Evolutionary conservation across 805 yeast genomes (phyloP).

Genomic region (Candida chilensis): DNA sequence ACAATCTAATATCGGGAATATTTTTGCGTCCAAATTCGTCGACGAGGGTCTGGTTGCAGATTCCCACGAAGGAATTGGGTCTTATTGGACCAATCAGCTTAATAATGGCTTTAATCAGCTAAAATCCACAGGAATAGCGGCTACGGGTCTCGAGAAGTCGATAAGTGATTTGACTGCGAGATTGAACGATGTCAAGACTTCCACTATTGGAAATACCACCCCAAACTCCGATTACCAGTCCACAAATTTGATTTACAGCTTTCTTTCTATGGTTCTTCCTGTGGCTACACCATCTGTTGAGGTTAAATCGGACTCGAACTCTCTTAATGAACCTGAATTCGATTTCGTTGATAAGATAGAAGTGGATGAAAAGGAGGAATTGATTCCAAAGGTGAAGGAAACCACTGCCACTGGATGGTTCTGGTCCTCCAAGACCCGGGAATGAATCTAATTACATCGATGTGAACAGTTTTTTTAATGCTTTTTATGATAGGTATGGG

Average conservation of each 20-base stretch:
- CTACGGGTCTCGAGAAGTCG: too few relatives aligned
- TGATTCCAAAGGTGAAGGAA: constrained; percentile 5
- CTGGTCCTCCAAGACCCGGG: too few relatives aligned
- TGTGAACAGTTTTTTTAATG: too few relatives aligned
- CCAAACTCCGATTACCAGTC: background rate
- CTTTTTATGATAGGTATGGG: too few relatives aligned
- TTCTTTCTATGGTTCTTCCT: constrained; percentile 1
- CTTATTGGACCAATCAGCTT: too few relatives aligned
- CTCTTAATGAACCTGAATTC: constrained; percentile 9
- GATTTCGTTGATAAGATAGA: constrained; percentile 14
- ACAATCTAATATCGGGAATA: background rate
- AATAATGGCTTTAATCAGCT: too few relatives aligned
- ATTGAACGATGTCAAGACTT: background rate
- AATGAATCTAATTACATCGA: too few relatives aligned
- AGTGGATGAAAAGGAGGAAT: background rate
- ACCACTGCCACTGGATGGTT: too few relatives aligned
- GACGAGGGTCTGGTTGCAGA: background rate
- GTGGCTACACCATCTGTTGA: background rate
- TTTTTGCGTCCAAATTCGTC: constrained; percentile 3
- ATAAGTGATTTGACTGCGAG: too few relatives aligned
- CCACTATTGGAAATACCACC: background rate
- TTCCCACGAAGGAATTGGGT: background rate
- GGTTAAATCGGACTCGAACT: background rate
- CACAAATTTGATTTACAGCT: background rate
- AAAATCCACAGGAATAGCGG: too few relatives aligned